These are phyloP conservation scores for Cyberlindnera subsufficiens DNA, from an alignment of 805 yeast species.

Conservation along the genomic window DNA sequence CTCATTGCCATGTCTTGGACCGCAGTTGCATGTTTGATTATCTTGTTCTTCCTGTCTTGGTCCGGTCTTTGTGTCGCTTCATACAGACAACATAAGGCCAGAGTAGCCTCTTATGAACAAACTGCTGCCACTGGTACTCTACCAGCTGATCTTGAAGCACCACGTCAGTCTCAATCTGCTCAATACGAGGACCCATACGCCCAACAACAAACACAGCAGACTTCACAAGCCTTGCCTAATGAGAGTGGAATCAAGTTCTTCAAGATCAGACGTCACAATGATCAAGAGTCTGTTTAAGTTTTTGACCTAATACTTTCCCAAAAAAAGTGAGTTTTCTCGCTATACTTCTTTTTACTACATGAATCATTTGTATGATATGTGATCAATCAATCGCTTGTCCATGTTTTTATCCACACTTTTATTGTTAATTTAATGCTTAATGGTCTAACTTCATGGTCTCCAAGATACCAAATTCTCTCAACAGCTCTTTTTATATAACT, in stretches of 20 bases:
- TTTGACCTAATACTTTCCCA: no score
- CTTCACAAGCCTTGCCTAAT: conserved; percentile 25
- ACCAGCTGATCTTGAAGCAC: not conserved
- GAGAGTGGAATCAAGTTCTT: conserved; percentile 70
- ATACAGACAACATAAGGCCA: conserved; percentile 44
- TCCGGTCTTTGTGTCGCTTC: conserved; percentile 42
- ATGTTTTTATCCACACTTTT: no score
- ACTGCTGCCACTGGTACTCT: conserved; percentile 19
- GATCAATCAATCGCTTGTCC: no score
- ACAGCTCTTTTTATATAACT: no score
- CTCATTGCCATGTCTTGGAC: conserved; percentile 69
- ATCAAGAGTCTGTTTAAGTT: conserved; percentile 32
- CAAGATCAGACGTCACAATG: conserved; percentile 56
- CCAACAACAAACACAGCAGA: conserved; percentile 17
- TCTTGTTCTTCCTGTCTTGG: conserved; percentile 48
- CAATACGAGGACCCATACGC: conserved; percentile 20
- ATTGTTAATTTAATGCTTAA: no score
- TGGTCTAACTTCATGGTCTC: no score
- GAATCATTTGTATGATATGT: no score
- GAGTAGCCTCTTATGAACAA: conserved; percentile 20
- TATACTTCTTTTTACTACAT: no score
- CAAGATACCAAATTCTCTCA: no score
- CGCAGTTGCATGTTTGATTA: conserved; percentile 45
- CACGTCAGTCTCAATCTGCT: conserved; percentile 4
- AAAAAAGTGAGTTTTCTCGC: no score